phyloP scores from a whole-genome alignment of 345 rosid species.

The Isatis tinctoria region DNA sequence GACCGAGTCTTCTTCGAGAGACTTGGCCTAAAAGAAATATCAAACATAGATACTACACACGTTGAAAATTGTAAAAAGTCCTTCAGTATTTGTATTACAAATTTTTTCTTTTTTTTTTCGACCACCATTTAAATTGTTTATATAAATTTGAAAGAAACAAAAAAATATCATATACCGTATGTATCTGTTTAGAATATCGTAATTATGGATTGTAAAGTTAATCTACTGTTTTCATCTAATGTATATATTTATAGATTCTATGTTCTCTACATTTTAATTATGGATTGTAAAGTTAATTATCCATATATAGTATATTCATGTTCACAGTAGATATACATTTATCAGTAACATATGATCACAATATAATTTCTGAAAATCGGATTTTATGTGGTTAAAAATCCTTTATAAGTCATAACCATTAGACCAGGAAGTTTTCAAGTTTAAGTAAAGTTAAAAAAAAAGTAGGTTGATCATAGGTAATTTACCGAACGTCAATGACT shows the following conservation, averaged over 20 bases:
- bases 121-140: not conserved
- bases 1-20: constrained; percentile 18
- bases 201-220: not conserved
- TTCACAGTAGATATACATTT: too few species aligned
- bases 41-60: not conserved
- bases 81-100: not conserved
- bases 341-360: too few species aligned
- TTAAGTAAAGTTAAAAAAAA: not conserved
- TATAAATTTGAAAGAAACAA: not conserved
- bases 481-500: too few species aligned
- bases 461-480: not conserved
- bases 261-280: too few species aligned
- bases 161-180: not conserved
- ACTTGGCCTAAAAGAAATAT: constrained; percentile 9
- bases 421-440: not conserved
- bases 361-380: too few species aligned
- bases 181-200: not conserved
- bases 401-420: too few species aligned
- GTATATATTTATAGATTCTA: too few species aligned
- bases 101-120: not conserved
- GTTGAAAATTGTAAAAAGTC: not conserved
- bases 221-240: too few species aligned
- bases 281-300: too few species aligned
- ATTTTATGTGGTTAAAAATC: too few species aligned
- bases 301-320: too few species aligned